phyloP scores from a whole-genome alignment of 495 filamentous ascomycete genomes.

The Lasiosphaeris hirsuta region DNA sequence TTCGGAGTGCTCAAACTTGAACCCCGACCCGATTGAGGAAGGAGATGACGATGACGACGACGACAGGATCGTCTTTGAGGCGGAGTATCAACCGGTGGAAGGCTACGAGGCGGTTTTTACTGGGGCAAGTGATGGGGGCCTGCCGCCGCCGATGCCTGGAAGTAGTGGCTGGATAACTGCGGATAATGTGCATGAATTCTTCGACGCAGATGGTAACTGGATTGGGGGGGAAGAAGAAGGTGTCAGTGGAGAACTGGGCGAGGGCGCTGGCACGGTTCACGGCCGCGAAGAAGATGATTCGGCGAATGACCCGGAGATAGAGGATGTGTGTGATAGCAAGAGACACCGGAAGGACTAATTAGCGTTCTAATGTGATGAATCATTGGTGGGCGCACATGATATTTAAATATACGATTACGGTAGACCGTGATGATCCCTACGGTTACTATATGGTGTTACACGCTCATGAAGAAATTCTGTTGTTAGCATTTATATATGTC shows the following conservation, averaged over 20 bases:
- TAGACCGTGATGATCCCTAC: too few relatives aligned
- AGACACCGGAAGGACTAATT: constrained; percentile 36
- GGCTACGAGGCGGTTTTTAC: constrained; percentile 45
- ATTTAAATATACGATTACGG: too few relatives aligned
- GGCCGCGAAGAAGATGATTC: constrained; percentile 37
- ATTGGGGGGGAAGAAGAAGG: constrained; percentile 39
- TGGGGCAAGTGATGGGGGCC: constrained; percentile 45
- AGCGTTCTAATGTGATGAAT: too few relatives aligned
- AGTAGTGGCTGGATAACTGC: constrained; percentile 95
- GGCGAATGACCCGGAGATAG: constrained; percentile 25
- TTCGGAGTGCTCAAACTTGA: constrained; percentile 80
- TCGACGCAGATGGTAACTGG: constrained; percentile 55
- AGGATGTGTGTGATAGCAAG: constrained; percentile 37
- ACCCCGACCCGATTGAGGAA: constrained; percentile 69
- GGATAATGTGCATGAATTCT: constrained; percentile 83
- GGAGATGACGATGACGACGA: constrained; percentile 52
- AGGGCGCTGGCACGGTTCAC: constrained; percentile 42
- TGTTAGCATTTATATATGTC: too few relatives aligned
- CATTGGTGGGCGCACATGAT: too few relatives aligned
- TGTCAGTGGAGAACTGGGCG: constrained; percentile 41
- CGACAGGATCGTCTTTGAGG: constrained; percentile 57
- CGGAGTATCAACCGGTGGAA: constrained; percentile 43
- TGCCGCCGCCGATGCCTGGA: constrained; percentile 76
- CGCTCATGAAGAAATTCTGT: too few relatives aligned
- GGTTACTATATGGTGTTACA: too few relatives aligned